Evolutionary conservation across 139 green algal genomes (phyloP).

Genomic region (Mesostigma viride): DNA sequence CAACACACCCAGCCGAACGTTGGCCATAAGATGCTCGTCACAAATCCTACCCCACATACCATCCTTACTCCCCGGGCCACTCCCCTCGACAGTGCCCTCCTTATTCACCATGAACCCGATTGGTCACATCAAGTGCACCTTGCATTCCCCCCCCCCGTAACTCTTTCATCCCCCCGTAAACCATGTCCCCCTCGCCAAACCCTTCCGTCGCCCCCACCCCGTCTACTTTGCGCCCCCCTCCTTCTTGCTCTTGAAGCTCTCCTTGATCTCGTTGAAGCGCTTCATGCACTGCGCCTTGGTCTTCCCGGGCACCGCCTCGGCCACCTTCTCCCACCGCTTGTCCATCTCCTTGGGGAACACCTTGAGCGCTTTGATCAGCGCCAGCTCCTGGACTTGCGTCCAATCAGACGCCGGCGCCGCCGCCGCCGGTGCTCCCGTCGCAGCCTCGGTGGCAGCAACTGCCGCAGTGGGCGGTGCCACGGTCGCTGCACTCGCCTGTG

Average conservation of each 20-base stretch:
- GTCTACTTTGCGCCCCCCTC: no score
- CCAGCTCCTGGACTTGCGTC: constrained; percentile 69
- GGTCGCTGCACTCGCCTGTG: constrained; percentile 11
- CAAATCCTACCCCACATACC: no score
- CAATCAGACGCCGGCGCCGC: constrained; percentile 33
- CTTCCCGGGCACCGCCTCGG: constrained; percentile 62
- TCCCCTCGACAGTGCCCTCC: no score
- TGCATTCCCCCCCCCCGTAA: no score
- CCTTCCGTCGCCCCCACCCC: no score
- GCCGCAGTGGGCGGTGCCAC: not conserved
- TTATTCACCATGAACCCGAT: no score
- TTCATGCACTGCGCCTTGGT: constrained; percentile 71
- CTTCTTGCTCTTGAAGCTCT: constrained; percentile 61
- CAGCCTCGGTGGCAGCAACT: not conserved
- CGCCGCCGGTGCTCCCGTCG: not conserved
- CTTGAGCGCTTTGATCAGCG: constrained; percentile 84
- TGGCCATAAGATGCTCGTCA: no score
- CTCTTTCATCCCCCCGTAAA: no score
- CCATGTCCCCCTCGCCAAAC: no score
- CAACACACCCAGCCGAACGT: no score
- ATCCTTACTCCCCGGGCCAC: no score
- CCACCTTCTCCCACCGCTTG: constrained; percentile 59
- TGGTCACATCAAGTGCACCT: no score
- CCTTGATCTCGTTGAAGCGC: constrained; percentile 75
- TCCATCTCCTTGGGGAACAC: constrained; percentile 61